Percentiles rank a stretch among this genome's conserved stretches.
These are phyloP conservation scores for Neurospora cerealis DNA, from an alignment of 495 filamentous ascomycete genomes.

Conservation along the genomic window DNA sequence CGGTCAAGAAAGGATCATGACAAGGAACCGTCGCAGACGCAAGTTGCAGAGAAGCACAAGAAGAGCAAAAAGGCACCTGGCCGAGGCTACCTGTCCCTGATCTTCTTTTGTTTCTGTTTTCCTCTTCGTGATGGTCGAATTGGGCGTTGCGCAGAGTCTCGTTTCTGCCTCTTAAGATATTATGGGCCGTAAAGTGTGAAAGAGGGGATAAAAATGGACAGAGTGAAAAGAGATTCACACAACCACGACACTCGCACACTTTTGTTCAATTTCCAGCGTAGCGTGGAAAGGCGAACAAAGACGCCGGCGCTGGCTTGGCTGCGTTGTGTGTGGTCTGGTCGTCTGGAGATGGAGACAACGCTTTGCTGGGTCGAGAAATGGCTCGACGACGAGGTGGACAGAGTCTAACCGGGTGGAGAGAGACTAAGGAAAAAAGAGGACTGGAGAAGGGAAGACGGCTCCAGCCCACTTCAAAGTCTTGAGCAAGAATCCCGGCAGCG, in stretches of 20 bases:
- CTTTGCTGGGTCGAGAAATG: background rate
- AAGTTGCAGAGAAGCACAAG: background rate
- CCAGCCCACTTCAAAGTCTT: background rate
- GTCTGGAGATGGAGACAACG: background rate
- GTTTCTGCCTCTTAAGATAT: background rate
- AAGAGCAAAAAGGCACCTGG: background rate
- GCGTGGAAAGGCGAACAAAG: background rate
- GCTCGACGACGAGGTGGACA: background rate
- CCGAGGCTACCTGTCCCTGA: background rate
- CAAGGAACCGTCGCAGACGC: conserved; percentile 5
- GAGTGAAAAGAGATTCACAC: background rate
- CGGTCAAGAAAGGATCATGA: conserved; percentile 27
- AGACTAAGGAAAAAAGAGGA: background rate
- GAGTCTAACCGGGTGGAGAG: background rate
- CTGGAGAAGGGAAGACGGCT: background rate
- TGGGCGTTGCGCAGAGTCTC: background rate
- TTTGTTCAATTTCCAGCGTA: background rate
- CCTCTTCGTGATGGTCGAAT: background rate
- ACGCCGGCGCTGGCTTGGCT: background rate
- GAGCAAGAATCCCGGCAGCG: background rate
- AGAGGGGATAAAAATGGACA: background rate
- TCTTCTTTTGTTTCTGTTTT: background rate
- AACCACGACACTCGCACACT: background rate
- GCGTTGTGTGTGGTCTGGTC: background rate
- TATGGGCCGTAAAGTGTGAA: background rate